These are phyloP conservation scores for Rubia tinctorum DNA, from an alignment of 305 asterid species.

Conservation along the genomic window DNA sequence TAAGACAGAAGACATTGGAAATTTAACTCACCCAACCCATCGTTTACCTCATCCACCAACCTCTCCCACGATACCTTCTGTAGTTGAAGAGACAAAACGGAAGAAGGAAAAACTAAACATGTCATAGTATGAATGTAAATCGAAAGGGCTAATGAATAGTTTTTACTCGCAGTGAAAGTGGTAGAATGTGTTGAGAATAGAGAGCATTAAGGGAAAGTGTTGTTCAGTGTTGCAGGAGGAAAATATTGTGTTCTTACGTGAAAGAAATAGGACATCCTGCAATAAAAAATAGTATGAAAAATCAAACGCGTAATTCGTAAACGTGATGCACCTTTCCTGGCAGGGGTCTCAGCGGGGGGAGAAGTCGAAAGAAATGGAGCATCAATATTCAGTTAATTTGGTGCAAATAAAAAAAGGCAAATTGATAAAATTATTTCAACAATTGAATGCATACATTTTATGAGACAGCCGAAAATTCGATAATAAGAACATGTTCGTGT, in stretches of 20 bases:
- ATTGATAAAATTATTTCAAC: background rate
- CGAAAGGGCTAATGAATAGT: background rate
- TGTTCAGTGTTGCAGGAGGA: slow-evolving; percentile 31
- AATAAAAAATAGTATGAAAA: background rate
- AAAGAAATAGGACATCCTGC: slow-evolving; percentile 15
- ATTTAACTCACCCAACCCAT: background rate
- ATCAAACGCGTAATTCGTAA: background rate
- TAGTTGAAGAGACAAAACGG: slow-evolving; percentile 44
- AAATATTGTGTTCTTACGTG: slow-evolving; percentile 30
- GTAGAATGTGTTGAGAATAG: slow-evolving; percentile 65
- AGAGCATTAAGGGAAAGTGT: slow-evolving; percentile 72
- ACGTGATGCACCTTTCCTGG: background rate
- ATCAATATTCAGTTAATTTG: background rate
- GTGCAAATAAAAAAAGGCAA: slow-evolving; percentile 12
- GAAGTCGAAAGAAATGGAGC: slow-evolving; percentile 21
- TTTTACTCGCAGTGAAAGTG: slow-evolving; percentile 50
- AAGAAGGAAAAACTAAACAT: slow-evolving; percentile 50
- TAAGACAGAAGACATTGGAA: background rate
- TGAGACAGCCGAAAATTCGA: background rate
- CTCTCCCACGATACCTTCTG: slow-evolving; percentile 27
- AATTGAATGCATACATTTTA: background rate
- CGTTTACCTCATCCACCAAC: slow-evolving; percentile 12
- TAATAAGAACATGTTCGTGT: background rate
- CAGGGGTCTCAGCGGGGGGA: slow-evolving; percentile 84
- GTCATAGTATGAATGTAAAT: too few species aligned